Evolutionary conservation across 2,329 filamentous ascomycete genomes (phyloP).

Genomic region (Raffaelea ambrosiae): DNA sequence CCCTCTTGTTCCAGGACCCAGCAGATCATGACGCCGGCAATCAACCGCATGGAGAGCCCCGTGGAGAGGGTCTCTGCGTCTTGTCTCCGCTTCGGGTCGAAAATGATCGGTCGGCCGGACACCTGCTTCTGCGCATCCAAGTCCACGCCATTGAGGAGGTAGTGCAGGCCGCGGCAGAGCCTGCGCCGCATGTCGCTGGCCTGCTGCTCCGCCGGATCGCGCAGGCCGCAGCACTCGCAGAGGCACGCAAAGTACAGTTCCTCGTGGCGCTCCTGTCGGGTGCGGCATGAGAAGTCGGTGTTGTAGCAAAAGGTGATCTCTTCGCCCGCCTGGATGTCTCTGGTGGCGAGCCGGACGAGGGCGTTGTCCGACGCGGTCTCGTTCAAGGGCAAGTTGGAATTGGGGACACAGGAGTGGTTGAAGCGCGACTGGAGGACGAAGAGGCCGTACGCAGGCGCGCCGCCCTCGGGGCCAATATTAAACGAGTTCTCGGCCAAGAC

Average conservation of each 20-base stretch:
- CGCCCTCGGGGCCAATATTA: background rate
- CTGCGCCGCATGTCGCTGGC: background rate
- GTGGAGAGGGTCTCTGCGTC: background rate
- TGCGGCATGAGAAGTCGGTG: background rate
- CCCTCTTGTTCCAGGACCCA: background rate
- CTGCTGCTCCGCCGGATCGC: background rate
- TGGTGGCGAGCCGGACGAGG: background rate
- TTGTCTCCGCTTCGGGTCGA: background rate
- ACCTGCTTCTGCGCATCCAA: background rate
- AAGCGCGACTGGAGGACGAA: background rate
- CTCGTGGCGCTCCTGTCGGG: background rate
- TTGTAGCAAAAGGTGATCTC: background rate
- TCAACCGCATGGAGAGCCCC: background rate
- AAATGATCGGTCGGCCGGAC: background rate
- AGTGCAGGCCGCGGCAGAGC: background rate
- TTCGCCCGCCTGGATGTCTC: background rate
- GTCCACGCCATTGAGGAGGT: background rate
- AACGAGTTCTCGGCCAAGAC: background rate
- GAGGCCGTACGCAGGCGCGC: background rate
- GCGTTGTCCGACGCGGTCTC: background rate
- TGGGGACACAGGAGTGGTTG: background rate
- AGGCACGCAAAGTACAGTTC: background rate
- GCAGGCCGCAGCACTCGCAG: background rate
- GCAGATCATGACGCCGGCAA: background rate
- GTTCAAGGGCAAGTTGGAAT: background rate